Conservation (phyloP, 208 protist genomes). For the Crithidia acanthocephali region DNA sequence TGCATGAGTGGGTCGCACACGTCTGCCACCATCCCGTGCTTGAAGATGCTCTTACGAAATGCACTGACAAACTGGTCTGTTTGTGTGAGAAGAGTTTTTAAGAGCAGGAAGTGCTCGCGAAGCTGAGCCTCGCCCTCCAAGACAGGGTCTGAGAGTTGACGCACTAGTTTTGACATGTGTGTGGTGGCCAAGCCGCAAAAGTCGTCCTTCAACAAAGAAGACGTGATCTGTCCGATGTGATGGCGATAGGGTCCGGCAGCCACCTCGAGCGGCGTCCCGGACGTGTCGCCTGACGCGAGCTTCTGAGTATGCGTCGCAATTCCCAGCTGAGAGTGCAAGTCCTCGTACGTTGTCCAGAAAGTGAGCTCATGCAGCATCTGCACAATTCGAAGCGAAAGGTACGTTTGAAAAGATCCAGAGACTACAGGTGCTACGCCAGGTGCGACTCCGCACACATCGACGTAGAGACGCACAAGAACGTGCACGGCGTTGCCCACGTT, state of each 20-base stretch:
- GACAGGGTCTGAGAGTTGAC: not conserved
- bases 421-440: conserved; percentile 19
- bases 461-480: conserved; percentile 18
- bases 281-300: not conserved
- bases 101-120: conserved; percentile 23
- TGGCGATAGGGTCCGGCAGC: conserved; percentile 32
- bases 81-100: conserved; percentile 22
- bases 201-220: conserved; percentile 17
- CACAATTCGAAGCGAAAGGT: conserved; percentile 27
- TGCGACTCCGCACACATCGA: conserved; percentile 21
- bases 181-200: conserved; percentile 14
- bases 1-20: conserved; percentile 17
- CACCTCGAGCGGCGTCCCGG: conserved; percentile 14
- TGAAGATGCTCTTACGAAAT: conserved; percentile 17
- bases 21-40: conserved; percentile 1
- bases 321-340: conserved; percentile 12
- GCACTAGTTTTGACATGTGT: conserved; percentile 18
- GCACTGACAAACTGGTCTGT: conserved; percentile 18
- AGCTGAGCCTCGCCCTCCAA: not conserved
- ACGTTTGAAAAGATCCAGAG: conserved; percentile 15
- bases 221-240: conserved; percentile 36
- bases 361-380: conserved; percentile 39
- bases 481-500: conserved; percentile 14
- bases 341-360: conserved; percentile 49
- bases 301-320: conserved; percentile 17